Conservation (phyloP, 1,284 basidiomycete genomes). For the Leccinum griseonigrum region DNA sequence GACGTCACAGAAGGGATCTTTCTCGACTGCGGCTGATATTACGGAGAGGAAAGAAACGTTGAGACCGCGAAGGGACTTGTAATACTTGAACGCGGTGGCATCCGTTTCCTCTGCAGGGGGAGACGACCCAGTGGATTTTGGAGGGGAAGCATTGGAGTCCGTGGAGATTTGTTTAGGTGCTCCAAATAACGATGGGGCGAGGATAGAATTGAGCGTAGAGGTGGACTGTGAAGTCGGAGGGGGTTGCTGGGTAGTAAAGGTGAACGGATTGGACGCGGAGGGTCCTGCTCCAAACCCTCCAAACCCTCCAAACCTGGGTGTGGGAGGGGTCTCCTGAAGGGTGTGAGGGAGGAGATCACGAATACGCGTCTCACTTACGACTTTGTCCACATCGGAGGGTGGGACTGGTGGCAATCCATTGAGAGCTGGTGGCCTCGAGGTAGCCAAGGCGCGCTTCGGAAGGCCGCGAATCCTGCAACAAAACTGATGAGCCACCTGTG, state of each 20-base stretch:
- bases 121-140: constrained; percentile 11
- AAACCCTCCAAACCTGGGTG: constrained; percentile 46
- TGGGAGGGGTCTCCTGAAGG: constrained; percentile 20
- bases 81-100: constrained; percentile 54
- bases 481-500: constrained; percentile 5
- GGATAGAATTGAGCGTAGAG: constrained; percentile 26
- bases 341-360: constrained; percentile 7
- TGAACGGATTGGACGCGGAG: constrained; percentile 31
- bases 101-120: constrained; percentile 30
- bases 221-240: constrained; percentile 6
- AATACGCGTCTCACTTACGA: constrained; percentile 26
- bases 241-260: constrained; percentile 29
- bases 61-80: constrained; percentile 74
- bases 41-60: constrained; percentile 72
- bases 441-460: constrained; percentile 45
- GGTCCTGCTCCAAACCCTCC: constrained; percentile 44
- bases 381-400: constrained; percentile 15
- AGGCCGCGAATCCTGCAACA: constrained; percentile 52
- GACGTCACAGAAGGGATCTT: constrained; percentile 78
- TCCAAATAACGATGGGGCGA: constrained; percentile 13
- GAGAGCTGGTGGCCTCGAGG: constrained; percentile 23
- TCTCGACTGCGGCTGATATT: constrained; percentile 60
- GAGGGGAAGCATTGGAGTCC: constrained; percentile 6
- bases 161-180: background rate
- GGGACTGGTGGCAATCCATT: constrained; percentile 23